These are phyloP conservation scores for Aspergillus brunneoviolaceus DNA, from an alignment of 2,329 filamentous ascomycete genomes.

Conservation along the genomic window DNA sequence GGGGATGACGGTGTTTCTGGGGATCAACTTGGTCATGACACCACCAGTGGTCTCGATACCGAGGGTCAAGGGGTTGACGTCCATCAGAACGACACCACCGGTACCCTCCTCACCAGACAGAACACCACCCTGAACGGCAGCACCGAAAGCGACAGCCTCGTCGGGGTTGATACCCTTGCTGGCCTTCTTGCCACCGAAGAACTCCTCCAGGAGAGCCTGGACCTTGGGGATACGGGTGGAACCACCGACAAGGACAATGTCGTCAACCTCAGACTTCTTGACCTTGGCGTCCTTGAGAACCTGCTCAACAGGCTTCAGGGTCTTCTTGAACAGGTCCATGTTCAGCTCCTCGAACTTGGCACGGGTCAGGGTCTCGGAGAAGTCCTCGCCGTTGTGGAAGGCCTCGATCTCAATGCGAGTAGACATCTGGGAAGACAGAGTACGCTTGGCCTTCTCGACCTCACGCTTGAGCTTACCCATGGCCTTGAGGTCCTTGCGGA, in stretches of 20 bases:
- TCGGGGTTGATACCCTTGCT: constrained; percentile 99
- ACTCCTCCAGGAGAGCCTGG: constrained; percentile 90
- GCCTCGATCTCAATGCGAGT: constrained; percentile 95
- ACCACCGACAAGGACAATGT: constrained; percentile 97
- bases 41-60: constrained; percentile 97
- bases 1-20: constrained; percentile 89
- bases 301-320: constrained; percentile 96
- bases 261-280: constrained; percentile 91
- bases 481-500: constrained; percentile 92
- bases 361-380: constrained; percentile 95
- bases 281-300: constrained; percentile 97
- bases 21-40: constrained; percentile 96
- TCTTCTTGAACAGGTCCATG: constrained; percentile 99
- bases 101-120: constrained; percentile 84
- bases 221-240: constrained; percentile 99
- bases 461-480: constrained; percentile 99
- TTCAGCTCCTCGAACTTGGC: constrained; percentile 99
- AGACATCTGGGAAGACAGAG: constrained; percentile 90
- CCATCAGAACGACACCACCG: constrained; percentile 84
- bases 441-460: constrained; percentile 99
- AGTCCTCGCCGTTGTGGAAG: constrained; percentile 95
- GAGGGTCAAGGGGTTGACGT: constrained; percentile 93
- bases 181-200: constrained; percentile 91
- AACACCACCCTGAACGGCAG: constrained; percentile 94
- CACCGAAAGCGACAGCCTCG: constrained; percentile 97